Percentiles rank a stretch among this genome's conserved stretches.
These are phyloP conservation scores for Agarophyton chilense DNA, from an alignment of 23 red algal species.

Conservation along the genomic window DNA sequence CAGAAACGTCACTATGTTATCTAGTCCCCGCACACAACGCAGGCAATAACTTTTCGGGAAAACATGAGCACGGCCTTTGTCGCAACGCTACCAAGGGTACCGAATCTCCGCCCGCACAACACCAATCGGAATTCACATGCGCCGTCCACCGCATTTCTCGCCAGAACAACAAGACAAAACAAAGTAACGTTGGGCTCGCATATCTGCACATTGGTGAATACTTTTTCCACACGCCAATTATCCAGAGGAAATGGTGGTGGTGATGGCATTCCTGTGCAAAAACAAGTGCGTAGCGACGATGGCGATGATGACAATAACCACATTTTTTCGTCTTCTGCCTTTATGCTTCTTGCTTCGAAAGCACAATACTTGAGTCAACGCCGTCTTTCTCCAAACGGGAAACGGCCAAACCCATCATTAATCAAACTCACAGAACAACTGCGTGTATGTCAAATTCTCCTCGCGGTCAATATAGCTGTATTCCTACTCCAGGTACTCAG, in stretches of 20 bases:
- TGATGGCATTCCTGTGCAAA: background rate
- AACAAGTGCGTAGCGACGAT: background rate
- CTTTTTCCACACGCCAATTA: no score
- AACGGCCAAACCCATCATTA: background rate
- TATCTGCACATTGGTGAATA: background rate
- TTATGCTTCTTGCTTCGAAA: background rate
- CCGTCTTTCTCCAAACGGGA: background rate
- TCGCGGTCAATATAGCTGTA: conserved; percentile 65
- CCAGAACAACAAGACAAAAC: background rate
- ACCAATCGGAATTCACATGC: background rate
- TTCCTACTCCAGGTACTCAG: conserved; percentile 40
- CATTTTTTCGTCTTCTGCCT: background rate
- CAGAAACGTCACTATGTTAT: no score
- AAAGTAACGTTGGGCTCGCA: background rate
- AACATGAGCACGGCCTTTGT: background rate
- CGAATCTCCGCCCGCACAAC: background rate
- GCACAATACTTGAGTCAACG: no score
- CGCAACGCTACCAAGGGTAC: no score
- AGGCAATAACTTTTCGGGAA: background rate
- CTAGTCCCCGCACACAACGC: no score
- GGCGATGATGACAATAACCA: background rate
- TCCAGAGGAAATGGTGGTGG: conserved; percentile 2
- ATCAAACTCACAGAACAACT: background rate
- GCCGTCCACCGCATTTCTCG: background rate
- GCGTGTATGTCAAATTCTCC: conserved; percentile 52